phyloP scores from a whole-genome alignment of 2,329 filamentous ascomycete species.

The Alternaria conjuncta region DNA sequence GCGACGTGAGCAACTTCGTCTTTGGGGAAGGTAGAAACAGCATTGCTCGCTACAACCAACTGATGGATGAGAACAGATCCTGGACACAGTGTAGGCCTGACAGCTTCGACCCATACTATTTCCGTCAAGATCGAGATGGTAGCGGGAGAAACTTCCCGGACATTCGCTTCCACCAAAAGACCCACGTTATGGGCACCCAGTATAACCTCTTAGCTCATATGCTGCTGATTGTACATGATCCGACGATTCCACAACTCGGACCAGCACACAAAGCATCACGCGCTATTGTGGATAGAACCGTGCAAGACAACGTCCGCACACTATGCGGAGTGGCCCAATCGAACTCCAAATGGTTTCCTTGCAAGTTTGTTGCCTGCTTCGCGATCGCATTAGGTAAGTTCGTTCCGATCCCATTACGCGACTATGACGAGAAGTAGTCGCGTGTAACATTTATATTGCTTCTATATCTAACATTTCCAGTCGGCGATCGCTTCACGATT shows the following conservation, averaged over 20 bases:
- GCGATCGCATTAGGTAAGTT: slow-evolving; percentile 43
- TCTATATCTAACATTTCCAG: slow-evolving; percentile 19
- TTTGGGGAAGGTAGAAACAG: slow-evolving; percentile 45
- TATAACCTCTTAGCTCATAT: slow-evolving; percentile 47
- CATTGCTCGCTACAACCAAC: slow-evolving; percentile 34
- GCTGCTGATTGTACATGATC: slow-evolving; percentile 45
- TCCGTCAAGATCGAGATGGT: slow-evolving; percentile 39
- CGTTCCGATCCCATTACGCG: background rate
- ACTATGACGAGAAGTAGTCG: background rate
- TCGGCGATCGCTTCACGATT: slow-evolving; percentile 43
- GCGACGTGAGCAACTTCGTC: slow-evolving; percentile 46
- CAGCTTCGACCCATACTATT: slow-evolving; percentile 46
- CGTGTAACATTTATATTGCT: background rate
- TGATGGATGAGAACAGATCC: slow-evolving; percentile 44
- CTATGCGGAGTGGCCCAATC: slow-evolving; percentile 45
- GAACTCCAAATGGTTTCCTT: slow-evolving; percentile 42
- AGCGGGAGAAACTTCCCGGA: slow-evolving; percentile 45
- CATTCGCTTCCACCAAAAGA: slow-evolving; percentile 44
- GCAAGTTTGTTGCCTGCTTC: slow-evolving; percentile 46
- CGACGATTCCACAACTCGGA: slow-evolving; percentile 46
- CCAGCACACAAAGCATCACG: slow-evolving; percentile 43
- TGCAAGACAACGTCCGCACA: slow-evolving; percentile 45
- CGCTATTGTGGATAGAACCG: slow-evolving; percentile 38
- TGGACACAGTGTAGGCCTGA: slow-evolving; percentile 41
- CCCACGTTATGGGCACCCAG: slow-evolving; percentile 42